A percentile compares a stretch with the other conserved stretches of the same genome.
These are phyloP conservation scores for Hanseniaspora gamundiae DNA, from an alignment of 1,139 yeast species.

Conservation along the genomic window DNA sequence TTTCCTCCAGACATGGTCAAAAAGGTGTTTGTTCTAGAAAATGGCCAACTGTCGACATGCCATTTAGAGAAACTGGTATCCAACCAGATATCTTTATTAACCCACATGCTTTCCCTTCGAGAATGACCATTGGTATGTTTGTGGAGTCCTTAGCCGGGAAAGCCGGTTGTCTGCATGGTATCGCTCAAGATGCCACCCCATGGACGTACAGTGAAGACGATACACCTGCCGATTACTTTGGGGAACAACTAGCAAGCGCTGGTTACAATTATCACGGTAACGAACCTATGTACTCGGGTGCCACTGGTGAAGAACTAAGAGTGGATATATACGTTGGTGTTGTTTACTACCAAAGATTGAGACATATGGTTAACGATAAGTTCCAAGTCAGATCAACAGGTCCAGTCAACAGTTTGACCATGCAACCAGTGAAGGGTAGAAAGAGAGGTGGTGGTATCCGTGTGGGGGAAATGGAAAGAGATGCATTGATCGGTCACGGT, in stretches of 20 bases:
- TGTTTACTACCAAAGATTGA: slow-evolving; percentile 93
- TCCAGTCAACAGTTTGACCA: slow-evolving; percentile 89
- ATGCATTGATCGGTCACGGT: slow-evolving; percentile 97
- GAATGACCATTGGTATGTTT: slow-evolving; percentile 99
- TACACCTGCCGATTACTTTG: slow-evolving; percentile 96
- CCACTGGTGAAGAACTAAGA: slow-evolving; percentile 93
- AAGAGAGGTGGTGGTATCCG: slow-evolving; percentile 99
- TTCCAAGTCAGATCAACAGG: slow-evolving; percentile 99
- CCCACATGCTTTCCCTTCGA: slow-evolving; percentile 99
- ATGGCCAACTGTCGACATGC: slow-evolving; percentile 97
- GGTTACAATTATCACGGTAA: slow-evolving; percentile 98
- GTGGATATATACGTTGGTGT: slow-evolving; percentile 94
- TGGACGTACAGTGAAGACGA: slow-evolving; percentile 87
- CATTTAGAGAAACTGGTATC: slow-evolving; percentile 89
- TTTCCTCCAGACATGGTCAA: slow-evolving; percentile 97
- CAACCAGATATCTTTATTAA: slow-evolving; percentile 96
- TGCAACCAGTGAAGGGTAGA: slow-evolving; percentile 99
- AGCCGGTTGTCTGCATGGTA: slow-evolving; percentile 96
- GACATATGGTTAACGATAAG: slow-evolving; percentile 99
- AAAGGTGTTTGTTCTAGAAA: slow-evolving; percentile 98
- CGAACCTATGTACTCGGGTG: slow-evolving; percentile 98
- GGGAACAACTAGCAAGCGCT: slow-evolving; percentile 75
- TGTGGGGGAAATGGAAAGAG: slow-evolving; percentile 99
- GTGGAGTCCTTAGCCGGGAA: slow-evolving; percentile 96
- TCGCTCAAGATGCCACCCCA: slow-evolving; percentile 95